Conservation (phyloP, 345 rosid genomes). For the Linum tenue region DNA sequence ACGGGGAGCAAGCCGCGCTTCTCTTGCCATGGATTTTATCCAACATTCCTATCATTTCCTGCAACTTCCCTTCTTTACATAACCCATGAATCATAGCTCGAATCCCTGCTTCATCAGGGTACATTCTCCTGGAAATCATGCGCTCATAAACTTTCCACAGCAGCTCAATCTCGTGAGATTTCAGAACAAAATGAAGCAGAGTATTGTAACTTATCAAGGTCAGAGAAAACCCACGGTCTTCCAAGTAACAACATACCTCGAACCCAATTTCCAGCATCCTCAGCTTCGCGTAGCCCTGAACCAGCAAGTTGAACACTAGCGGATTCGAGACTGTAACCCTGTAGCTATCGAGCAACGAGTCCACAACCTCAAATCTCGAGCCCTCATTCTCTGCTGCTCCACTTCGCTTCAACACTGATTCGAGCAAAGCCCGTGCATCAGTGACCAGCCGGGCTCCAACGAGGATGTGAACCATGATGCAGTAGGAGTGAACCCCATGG, state of each 20-base stretch:
- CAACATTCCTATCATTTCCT: conserved; percentile 35
- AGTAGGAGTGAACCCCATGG: conserved; percentile 43
- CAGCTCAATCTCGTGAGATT: conserved; percentile 37
- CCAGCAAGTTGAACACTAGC: conserved; percentile 52
- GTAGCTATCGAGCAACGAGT: conserved; percentile 43
- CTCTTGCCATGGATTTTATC: conserved; percentile 60
- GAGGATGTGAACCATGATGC: conserved; percentile 47
- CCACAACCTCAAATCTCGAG: conserved; percentile 27
- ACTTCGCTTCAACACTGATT: conserved; percentile 38
- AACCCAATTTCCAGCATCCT: conserved; percentile 52
- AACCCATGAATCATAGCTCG: conserved; percentile 43
- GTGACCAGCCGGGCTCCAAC: conserved; percentile 38
- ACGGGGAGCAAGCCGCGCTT: conserved; percentile 55
- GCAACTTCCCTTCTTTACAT: conserved; percentile 69
- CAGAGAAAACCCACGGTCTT: conserved; percentile 37
- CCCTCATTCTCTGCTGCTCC: background rate
- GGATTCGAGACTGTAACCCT: conserved; percentile 32
- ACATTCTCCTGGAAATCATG: conserved; percentile 38
- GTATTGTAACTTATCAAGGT: conserved; percentile 47
- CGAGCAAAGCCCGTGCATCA: conserved; percentile 61
- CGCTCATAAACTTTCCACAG: conserved; percentile 67
- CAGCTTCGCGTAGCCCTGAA: conserved; percentile 59
- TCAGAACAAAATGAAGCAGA: conserved; percentile 46
- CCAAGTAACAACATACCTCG: conserved; percentile 38
- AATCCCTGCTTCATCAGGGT: conserved; percentile 44